A percentile compares a stretch with the other conserved stretches of the same genome.
These are phyloP conservation scores for Myochromella boudieri DNA, from an alignment of 768 basidiomycete genomes.

Conservation along the genomic window DNA sequence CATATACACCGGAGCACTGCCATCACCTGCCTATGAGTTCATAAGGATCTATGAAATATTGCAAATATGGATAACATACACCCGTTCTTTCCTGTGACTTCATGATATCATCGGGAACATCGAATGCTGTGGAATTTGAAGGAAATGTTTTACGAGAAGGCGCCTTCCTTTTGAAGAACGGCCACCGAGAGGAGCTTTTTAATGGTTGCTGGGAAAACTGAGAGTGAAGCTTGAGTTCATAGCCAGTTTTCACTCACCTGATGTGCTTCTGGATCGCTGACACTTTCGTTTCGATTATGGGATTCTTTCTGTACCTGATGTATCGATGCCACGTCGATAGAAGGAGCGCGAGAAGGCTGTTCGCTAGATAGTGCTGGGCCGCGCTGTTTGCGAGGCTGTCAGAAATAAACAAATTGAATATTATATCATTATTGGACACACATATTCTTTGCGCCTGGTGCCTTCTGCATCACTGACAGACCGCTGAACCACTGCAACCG, in stretches of 20 bases:
- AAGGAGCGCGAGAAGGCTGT: neutral
- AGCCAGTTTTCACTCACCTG: too few species aligned
- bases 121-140: too few species aligned
- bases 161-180: neutral
- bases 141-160: neutral
- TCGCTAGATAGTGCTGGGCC: neutral
- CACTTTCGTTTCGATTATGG: neutral
- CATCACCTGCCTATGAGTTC: too few species aligned
- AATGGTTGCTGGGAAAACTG: neutral
- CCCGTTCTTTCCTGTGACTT: too few species aligned
- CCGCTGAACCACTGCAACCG: too few species aligned
- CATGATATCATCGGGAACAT: too few species aligned
- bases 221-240: neutral
- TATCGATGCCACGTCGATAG: neutral
- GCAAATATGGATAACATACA: too few species aligned
- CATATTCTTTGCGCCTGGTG: slow-evolving; percentile 11
- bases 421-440: neutral
- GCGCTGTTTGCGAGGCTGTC: neutral
- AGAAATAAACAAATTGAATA: neutral
- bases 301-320: neutral
- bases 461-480: slow-evolving; percentile 13
- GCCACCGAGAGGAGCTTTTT: neutral
- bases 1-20: too few species aligned
- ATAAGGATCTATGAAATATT: too few species aligned
- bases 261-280: neutral